phyloP scores from a whole-genome alignment of 73 alveolate genomes.

The Uronychia setigera region DNA sequence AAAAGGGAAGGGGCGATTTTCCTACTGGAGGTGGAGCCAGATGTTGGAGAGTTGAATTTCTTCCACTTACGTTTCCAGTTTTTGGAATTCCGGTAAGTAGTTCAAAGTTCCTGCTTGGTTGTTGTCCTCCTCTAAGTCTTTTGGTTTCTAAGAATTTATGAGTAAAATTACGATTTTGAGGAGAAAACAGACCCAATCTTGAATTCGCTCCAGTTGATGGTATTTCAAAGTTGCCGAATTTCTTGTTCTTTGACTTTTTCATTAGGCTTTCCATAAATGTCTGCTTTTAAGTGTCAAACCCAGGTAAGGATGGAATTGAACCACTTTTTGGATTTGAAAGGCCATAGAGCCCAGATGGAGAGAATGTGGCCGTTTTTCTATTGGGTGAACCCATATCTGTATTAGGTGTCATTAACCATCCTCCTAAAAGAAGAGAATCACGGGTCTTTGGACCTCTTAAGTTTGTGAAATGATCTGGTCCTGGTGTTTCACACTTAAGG shows the following conservation, averaged over 20 bases:
- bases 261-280: background rate
- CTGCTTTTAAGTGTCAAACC: background rate
- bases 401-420: no score
- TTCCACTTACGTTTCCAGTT: background rate
- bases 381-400: background rate
- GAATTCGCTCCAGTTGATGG: background rate
- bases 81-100: background rate
- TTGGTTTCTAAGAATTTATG: background rate
- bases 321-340: background rate
- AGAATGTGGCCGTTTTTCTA: background rate
- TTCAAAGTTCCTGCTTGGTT: background rate
- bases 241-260: background rate
- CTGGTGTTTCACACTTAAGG: background rate
- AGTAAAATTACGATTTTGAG: background rate
- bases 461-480: background rate
- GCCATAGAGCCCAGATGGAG: background rate
- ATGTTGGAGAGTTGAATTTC: background rate
- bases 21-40: constrained; percentile 1
- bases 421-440: no score
- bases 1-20: constrained; percentile 62
- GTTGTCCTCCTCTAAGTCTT: background rate
- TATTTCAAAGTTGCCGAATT: background rate
- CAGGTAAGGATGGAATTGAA: background rate
- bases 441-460: no score
- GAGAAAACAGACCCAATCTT: background rate